Evolutionary conservation across 106 monocot species (phyloP), one percentile per base, ranked within the genome.

Genomic region (Alisma plantagoaquatica): DNA sequence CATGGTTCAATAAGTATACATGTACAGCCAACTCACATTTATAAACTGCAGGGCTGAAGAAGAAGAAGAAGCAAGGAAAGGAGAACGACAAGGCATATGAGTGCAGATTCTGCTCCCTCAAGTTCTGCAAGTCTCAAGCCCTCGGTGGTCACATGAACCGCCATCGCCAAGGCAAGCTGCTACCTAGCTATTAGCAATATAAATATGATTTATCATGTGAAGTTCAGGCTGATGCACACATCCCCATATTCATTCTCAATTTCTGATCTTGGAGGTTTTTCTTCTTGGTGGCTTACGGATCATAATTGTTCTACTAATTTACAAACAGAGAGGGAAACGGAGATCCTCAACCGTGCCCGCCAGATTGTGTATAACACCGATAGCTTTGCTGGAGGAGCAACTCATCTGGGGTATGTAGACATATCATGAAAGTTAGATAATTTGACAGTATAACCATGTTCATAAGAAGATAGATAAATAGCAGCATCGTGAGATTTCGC

Each of bases 121-220:
- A 85, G 69, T 98, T 98, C 67, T 81, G 85, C 74, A 98, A 98
- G 29, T 98, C 96, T 43, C 96, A 98, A 59, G 96, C 96, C 27
- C 67, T 98, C 20, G 96, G 96, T 6, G 96, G 96, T 17, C 96
- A 98, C 63, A 98, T 98, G 96, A 98, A 98, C 54, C 63, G 89
- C 10, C 96, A 98, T 60, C 73, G 96, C 14, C 96, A 98, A 90
- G 96, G 96, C 56, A 79, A 69, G 72, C 31, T 11, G n/a, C n/a
- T n/a, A n/a, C n/a, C n/a, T n/a, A n/a, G n/a, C n/a, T n/a, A n/a
- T n/a, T n/a, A n/a, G n/a, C n/a, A n/a, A n/a, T n/a, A n/a, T n/a
- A n/a, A n/a, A n/a, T n/a, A n/a, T n/a, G n/a, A n/a, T n/a, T n/a
- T n/a, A n/a, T n/a, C n/a, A n/a, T n/a, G n/a, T n/a, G n/a, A n/a